Evolutionary conservation across 371 early-diverging fungal genomes (phyloP).

Genomic region (Mucor sp.): DNA sequence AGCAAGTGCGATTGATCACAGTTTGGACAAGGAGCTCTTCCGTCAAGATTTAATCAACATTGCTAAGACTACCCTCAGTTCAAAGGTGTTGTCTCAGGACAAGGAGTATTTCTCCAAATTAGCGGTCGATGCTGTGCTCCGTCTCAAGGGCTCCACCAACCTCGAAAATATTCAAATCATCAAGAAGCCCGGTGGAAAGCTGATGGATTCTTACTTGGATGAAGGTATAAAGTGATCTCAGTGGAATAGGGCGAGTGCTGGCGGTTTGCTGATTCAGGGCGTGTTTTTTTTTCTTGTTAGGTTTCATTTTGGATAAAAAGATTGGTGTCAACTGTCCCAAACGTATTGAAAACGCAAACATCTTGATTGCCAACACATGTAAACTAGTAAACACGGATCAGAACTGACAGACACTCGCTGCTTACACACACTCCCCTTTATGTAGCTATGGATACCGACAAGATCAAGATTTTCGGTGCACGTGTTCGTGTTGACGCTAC

Average conservation of each 20-base stretch:
- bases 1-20: constrained; percentile 82
- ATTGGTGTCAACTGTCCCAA: constrained; percentile 98
- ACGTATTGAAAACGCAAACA: constrained; percentile 94
- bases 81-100: constrained; percentile 97
- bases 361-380: constrained; percentile 98
- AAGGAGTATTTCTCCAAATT: constrained; percentile 97
- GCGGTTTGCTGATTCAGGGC: background rate
- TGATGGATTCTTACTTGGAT: constrained; percentile 96
- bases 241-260: background rate
- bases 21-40: constrained; percentile 67
- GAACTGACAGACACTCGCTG: background rate
- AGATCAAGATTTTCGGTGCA: constrained; percentile 99
- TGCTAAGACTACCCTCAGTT: constrained; percentile 98
- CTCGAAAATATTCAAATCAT: constrained; percentile 99
- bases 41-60: constrained; percentile 93
- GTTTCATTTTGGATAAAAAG: constrained; percentile 99
- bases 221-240: constrained; percentile 68
- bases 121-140: constrained; percentile 97
- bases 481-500: constrained; percentile 97
- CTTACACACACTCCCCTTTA: background rate
- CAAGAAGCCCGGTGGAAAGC: constrained; percentile 97
- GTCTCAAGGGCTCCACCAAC: constrained; percentile 95
- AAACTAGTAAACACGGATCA: constrained; percentile 26
- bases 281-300: constrained; percentile 22
- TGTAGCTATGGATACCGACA: constrained; percentile 99